A percentile compares a stretch with the other conserved stretches of the same genome.
Evolutionary conservation across 768 basidiomycete genomes (phyloP).

Genomic region (Suillus sp.): DNA sequence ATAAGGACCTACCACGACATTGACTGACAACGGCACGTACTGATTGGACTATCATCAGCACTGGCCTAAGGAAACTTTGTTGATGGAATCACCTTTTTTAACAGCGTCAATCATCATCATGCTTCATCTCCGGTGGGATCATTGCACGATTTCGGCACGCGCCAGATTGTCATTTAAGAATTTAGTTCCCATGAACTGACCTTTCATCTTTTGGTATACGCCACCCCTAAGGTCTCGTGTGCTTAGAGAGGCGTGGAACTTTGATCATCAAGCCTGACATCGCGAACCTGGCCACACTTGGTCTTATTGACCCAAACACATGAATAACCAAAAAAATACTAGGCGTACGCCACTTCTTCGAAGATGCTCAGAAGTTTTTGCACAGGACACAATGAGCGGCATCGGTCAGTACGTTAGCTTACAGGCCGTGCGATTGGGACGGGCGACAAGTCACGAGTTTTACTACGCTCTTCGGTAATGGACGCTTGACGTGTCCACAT

Average conservation of each 20-base stretch:
- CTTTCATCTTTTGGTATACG: background rate
- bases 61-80: background rate
- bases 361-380: background rate
- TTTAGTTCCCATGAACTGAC: background rate
- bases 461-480: background rate
- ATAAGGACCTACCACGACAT: background rate
- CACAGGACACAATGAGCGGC: background rate
- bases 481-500: background rate
- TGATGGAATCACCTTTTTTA: background rate
- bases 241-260: background rate
- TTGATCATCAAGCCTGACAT: background rate
- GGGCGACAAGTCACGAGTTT: background rate
- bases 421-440: background rate
- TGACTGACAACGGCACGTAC: background rate
- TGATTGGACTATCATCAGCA: background rate
- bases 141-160: background rate
- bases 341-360: background rate
- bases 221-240: background rate
- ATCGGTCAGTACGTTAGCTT: background rate
- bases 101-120: background rate
- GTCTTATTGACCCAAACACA: background rate
- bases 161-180: background rate
- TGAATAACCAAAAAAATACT: background rate
- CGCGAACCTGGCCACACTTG: background rate
- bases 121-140: background rate